Base-by-base conservation (phyloP, 371 early-diverging fungal species). In the Saksenaea vasiformis region DNA sequence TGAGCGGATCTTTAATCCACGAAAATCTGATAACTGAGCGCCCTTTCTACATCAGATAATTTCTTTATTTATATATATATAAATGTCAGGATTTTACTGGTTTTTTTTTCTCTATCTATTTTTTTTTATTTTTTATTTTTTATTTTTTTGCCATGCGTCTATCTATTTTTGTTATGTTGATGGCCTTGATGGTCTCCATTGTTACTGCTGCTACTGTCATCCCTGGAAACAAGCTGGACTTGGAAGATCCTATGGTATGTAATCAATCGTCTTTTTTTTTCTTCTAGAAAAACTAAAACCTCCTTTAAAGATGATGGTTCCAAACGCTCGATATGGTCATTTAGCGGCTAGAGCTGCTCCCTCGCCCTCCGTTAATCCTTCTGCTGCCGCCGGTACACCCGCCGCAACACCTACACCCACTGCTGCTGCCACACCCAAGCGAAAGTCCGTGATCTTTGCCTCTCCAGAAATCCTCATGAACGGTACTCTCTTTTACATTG, bases 401-500 rank as follows among this genome's bases (percentile, higher is more conserved):
- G 22, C 57, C 9, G 17, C 57, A 15, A 38, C 19, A 19, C 24
- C 38, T 31, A 31, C 2, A 31, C 31, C 31, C 7, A 31, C 31
- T 43, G 3, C 41, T 10, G 58, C 37, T n/a, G 24, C 35, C 5
- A 13, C 39, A n/a, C 37, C 38, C n/a, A 58, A 58, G 58, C 39
- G 43, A n/a, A 58, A 39, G 26, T 0, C 5, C 0, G 24, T n/a
- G 4, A 58, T 43, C 41, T 58, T 36, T 39, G 39, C 39, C 4
- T 15, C 36, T 15, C 39, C 39, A 5, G 39, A 36, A 13, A 67
- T 68, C 27, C 26, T 67, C 37, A 55, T 36, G 1, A 65, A 15
- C 17, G 72, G 72, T 19, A 65, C 68, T 17, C 51, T 72, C 19
- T 72, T 72, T 27, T 72, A 72, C 17, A 44, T 72, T 54, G 72